A percentile compares a stretch with the other conserved stretches of the same genome.
Conservation (phyloP, 2,329 filamentous ascomycete species). For the Aspergillus tamarii region DNA sequence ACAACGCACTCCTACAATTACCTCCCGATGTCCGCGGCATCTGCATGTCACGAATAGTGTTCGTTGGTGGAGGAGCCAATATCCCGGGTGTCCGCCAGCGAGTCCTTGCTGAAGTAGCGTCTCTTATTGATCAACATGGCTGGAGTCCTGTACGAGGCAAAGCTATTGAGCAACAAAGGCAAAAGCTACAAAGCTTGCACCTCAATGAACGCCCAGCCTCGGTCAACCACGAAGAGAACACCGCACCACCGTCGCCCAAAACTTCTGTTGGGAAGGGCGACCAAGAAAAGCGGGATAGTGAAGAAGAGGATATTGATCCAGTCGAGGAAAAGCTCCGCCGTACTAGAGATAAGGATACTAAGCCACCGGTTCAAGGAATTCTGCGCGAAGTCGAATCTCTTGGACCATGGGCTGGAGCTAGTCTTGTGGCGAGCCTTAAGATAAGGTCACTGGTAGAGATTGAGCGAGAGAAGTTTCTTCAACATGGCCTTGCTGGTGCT, state of each 20-base stretch:
- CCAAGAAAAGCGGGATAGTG: slow-evolving; percentile 17
- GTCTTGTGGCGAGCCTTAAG: slow-evolving; percentile 61
- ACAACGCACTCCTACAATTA: slow-evolving; percentile 72
- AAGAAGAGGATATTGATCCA: slow-evolving; percentile 50
- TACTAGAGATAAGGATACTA: slow-evolving; percentile 38
- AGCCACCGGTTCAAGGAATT: slow-evolving; percentile 39
- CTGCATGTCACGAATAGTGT: slow-evolving; percentile 87
- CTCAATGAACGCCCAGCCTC: slow-evolving; percentile 28
- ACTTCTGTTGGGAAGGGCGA: slow-evolving; percentile 21
- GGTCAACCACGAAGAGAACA: slow-evolving; percentile 12
- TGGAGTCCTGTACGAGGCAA: slow-evolving; percentile 79
- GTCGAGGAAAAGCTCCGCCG: slow-evolving; percentile 46
- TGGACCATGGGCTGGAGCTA: slow-evolving; percentile 67
- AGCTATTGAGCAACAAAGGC: slow-evolving; percentile 55
- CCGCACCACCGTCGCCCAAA: slow-evolving; percentile 20
- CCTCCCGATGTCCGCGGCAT: slow-evolving; percentile 79
- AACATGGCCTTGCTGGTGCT: slow-evolving; percentile 52
- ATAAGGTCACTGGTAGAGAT: slow-evolving; percentile 66
- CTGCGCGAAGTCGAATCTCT: slow-evolving; percentile 62
- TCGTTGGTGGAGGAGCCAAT: slow-evolving; percentile 78
- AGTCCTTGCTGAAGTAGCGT: slow-evolving; percentile 73
- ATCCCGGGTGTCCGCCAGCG: slow-evolving; percentile 79
- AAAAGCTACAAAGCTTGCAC: slow-evolving; percentile 49
- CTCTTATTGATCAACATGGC: slow-evolving; percentile 67
- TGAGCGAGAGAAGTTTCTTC: slow-evolving; percentile 65